Evolutionary conservation across 208 protist genomes (phyloP), one percentile per base, ranked within the genome.

Genomic region (Trypanosoma boissoni): DNA sequence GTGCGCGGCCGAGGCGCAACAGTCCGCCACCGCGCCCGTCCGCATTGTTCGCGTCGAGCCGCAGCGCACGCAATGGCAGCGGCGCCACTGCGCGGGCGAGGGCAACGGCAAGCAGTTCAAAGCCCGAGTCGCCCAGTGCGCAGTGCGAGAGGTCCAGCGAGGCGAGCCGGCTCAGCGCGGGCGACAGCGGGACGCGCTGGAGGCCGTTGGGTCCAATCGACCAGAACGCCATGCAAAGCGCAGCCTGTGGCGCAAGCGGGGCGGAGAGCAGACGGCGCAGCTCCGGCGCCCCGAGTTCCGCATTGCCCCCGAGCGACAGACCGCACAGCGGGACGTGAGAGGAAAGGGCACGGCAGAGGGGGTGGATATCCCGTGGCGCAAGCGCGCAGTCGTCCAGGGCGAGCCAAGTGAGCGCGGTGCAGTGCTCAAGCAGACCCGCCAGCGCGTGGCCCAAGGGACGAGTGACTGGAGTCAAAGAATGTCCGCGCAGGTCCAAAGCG

Each of bases 1-100:
- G 68, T 8, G 73, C 80, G 36, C 79, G 81, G 64, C 77, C 82
- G 14, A 91, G 80, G 46, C 81, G 82, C 23, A 76, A 65, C 34
- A 83, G 37, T 41, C 65, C 54, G 64, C 64, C 16, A 58, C 78
- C 37, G 34, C 39, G 16, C 39, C 53, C 36, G 57, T 60, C 73
- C 50, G 81, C 64, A 5, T 49, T 42, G 44, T 87, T 91, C 44
- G 62, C 42, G 32, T 68, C 64, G 29, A 91, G 63, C 20, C 54
- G 63, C 61, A 91, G 53, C 14, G 58, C 53, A 41, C 69, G 71
- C 72, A 91, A 53, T 3, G 64, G 42, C 9, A 86, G 34, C 45
- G 73, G 75, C 12, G 71, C 62, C n/a, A n/a, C n/a, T 4, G 46
- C 63, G 9, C 74, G 68, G 45, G 78, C 78, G 5, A 85, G 34